A percentile compares a stretch with the other conserved stretches of the same genome.
Evolutionary conservation across 768 basidiomycete species (phyloP).

Genomic region (Heimioporus sp.): DNA sequence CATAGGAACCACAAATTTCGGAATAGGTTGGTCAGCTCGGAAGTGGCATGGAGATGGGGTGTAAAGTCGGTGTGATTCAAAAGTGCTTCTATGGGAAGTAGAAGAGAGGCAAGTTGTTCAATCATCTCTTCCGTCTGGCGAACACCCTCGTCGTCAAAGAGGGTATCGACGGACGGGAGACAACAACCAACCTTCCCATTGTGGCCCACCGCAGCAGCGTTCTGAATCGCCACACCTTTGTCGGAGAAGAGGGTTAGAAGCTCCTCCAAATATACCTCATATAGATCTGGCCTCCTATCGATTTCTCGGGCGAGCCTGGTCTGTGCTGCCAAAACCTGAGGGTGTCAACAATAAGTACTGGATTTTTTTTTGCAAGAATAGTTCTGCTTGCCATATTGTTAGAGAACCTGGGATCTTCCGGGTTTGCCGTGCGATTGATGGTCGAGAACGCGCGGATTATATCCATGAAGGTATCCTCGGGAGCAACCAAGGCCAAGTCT

Average conservation of each 20-base stretch:
- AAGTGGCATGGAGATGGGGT: constrained; percentile 51
- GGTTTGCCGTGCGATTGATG: constrained; percentile 83
- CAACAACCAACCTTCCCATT: constrained; percentile 55
- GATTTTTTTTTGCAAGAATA: not conserved
- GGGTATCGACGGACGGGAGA: constrained; percentile 3
- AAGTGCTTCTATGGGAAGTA: constrained; percentile 89
- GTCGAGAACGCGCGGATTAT: constrained; percentile 81
- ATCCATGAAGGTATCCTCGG: constrained; percentile 75
- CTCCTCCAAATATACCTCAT: constrained; percentile 79
- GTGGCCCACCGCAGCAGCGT: constrained; percentile 63
- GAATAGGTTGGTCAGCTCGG: constrained; percentile 73
- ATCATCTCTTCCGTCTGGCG: constrained; percentile 76
- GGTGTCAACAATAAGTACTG: not conserved
- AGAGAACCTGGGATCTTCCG: constrained; percentile 84
- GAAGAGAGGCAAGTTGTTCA: constrained; percentile 80
- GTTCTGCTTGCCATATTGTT: constrained; percentile 75
- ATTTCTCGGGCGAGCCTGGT: constrained; percentile 85
- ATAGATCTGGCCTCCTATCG: constrained; percentile 69
- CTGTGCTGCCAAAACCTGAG: constrained; percentile 84
- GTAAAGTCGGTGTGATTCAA: constrained; percentile 69
- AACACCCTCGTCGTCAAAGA: constrained; percentile 4
- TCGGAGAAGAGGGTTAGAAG: constrained; percentile 84
- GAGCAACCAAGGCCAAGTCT: constrained; percentile 79
- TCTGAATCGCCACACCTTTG: constrained; percentile 89
- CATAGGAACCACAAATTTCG: constrained; percentile 95